Base-by-base conservation (phyloP, 176 grass and related monocot genomes). In the Coix lacrymajobi region DNA sequence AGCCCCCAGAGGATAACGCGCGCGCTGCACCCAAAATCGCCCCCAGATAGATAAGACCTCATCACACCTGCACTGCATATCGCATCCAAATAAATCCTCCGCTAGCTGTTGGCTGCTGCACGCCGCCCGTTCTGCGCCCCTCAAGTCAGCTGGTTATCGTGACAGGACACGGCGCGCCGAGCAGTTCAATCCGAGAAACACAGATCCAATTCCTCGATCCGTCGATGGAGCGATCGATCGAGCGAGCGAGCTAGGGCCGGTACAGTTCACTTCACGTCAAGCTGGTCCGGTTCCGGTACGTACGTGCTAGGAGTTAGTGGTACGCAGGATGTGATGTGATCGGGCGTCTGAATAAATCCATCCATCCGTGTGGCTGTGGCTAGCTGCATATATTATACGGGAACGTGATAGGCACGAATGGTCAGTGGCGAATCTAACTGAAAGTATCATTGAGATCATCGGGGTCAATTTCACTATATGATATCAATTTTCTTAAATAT, bases 41-140 rank as follows among this genome's bases (percentile, higher is more conserved):
- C 44, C 48, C 17, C 40, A 10, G 69, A 26, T 29, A 30, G 70
- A 48, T 24, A 29, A 7, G 12, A 13, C 36, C 17, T 20, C 28
- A n/a, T 25, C 20, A 20, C 19, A 13, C 19, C 16, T 9, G 26
- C 0, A 26, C n/a, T 11, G 46, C 45, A 46, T 3, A 54, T 10
- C 1, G 69, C 32, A 25, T 30, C 3, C n/a, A n/a, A n/a, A 39
- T 38, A 48, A 22, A 34, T 43, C 26, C 20, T 66, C 51, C n/a
- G 20, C 20, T 22, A n/a, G 19, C 16, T 20, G 33, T 16, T 10
- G 64, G 46, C 34, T 52, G 86, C 75, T 57, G 75, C 66, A 29
- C 31, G 63, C 81, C 86, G 56, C 66, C 87, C 68, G 87, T 88
- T 79, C 34, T 15, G 37, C 38, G 60, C n/a, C 68, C 68, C 34